A percentile compares a stretch with the other conserved stretches of the same genome.
These are phyloP conservation scores for Mucor sp. DNA, from an alignment of 371 early-diverging fungal genomes.

Conservation along the genomic window DNA sequence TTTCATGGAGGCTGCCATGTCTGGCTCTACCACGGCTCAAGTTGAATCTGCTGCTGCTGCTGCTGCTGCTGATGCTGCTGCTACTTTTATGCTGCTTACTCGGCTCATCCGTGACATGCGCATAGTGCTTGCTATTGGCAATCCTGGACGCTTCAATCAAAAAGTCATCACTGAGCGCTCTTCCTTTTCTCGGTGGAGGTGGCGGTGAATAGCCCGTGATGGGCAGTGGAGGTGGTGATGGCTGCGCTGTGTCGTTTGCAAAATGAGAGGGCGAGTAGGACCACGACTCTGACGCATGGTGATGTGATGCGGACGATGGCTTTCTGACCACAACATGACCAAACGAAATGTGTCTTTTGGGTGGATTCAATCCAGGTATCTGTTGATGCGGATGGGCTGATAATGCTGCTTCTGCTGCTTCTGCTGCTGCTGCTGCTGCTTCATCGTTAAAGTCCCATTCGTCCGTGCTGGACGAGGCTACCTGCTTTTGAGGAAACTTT, in stretches of 20 bases:
- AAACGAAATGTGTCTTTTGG: slow-evolving; percentile 52
- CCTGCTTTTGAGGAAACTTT: slow-evolving; percentile 29
- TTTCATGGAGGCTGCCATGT: slow-evolving; percentile 22
- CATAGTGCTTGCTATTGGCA: slow-evolving; percentile 8
- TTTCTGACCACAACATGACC: slow-evolving; percentile 46
- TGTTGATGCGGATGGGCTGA: background rate
- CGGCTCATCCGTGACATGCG: background rate
- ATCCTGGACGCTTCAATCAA: slow-evolving; percentile 6
- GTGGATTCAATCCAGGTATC: slow-evolving; percentile 1
- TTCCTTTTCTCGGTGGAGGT: slow-evolving; percentile 11
- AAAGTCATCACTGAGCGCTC: slow-evolving; percentile 27
- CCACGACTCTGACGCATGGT: slow-evolving; percentile 22
- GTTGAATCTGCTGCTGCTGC: slow-evolving; percentile 2
- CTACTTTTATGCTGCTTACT: background rate
- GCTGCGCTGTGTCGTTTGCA: background rate
- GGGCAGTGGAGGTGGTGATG: background rate
- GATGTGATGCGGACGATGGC: slow-evolving; percentile 7
- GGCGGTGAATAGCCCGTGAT: background rate
- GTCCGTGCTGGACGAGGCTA: slow-evolving; percentile 30
- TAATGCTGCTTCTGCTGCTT: too few species aligned
- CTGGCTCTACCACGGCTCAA: slow-evolving; percentile 3
- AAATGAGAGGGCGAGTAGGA: slow-evolving; percentile 4
- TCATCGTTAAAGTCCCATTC: slow-evolving; percentile 52
- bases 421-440: background rate
- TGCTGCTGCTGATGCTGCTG: background rate